Evolutionary conservation across 371 early-diverging fungal species (phyloP).

Genomic region (Blyttiomyces sp.): DNA sequence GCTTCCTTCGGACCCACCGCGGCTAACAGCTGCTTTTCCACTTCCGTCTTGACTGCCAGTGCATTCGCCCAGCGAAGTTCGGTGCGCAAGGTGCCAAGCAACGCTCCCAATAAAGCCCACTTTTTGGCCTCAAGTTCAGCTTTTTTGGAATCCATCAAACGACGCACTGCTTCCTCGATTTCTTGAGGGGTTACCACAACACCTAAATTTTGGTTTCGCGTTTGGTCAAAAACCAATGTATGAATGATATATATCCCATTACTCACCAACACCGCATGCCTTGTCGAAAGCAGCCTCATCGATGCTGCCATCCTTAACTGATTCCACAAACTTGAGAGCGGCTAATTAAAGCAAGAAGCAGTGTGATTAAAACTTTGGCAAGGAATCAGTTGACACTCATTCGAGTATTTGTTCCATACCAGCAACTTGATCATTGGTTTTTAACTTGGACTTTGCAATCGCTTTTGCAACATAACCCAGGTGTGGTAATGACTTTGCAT

Average conservation of each 20-base stretch:
- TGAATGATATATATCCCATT: neutral
- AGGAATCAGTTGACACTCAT: neutral
- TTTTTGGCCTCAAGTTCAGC: slow-evolving; percentile 75
- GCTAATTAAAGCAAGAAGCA: slow-evolving; percentile 50
- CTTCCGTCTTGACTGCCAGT: slow-evolving; percentile 75
- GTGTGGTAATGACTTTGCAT: slow-evolving; percentile 63
- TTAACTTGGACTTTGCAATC: slow-evolving; percentile 68
- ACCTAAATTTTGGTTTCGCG: slow-evolving; percentile 41
- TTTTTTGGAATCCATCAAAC: slow-evolving; percentile 49
- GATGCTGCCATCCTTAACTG: slow-evolving; percentile 47
- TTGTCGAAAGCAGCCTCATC: slow-evolving; percentile 69
- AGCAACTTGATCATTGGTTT: slow-evolving; percentile 82
- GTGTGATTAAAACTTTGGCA: neutral
- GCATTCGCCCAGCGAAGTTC: slow-evolving; percentile 89
- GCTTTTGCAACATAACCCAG: slow-evolving; percentile 78
- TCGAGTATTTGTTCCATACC: slow-evolving; percentile 52
- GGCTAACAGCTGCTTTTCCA: slow-evolving; percentile 81
- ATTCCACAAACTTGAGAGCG: slow-evolving; percentile 82
- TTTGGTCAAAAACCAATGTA: neutral
- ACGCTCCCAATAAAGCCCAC: slow-evolving; percentile 72
- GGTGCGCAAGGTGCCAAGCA: slow-evolving; percentile 70
- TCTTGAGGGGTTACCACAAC: slow-evolving; percentile 65
- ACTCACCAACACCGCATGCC: slow-evolving; percentile 87
- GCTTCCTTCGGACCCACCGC: slow-evolving; percentile 93
- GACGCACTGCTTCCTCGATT: slow-evolving; percentile 30